Base-by-base conservation (phyloP, 2,329 filamentous ascomycete species). In the Aspergillus persii region DNA sequence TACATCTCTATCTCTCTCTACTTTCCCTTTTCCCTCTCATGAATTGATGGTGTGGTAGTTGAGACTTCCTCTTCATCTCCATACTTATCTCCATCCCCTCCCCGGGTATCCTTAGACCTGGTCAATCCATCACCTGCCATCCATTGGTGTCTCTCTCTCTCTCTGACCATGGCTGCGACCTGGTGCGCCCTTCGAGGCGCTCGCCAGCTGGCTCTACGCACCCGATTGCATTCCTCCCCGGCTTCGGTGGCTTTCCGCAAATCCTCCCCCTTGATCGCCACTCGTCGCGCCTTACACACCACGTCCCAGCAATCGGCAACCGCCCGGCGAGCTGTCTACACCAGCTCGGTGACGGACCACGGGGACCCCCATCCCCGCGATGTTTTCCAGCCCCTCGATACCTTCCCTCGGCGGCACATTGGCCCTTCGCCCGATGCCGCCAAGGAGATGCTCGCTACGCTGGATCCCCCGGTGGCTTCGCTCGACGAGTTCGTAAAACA, bases 291-390 rank as follows among this genome's bases (percentile, higher is more conserved):
- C 51, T 56, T 77, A 41, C 66, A 73, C 53, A 69, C 59, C 18
- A 54, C 67, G 12, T 55, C 69, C n/a, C 63, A 71, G 33, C 65
- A 68, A 46, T 60, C 67, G 6, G 56, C 68, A 9, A 55, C 65
- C 1, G 51, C 68, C 6, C 70, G 66, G 50, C 72, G 76, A 39
- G 65, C 67, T 36, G 94, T 99, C 23, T 91, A 97, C 75, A 92
- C 90, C 72, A 96, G 90, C 74, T 96, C 94, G 0, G 89, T 93
- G 4, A 95, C 92, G 6, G 92, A 96, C 66, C 94, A 98, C 77
- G 93, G 74, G 29, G 71, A 70, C 26, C 71, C 73, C 15, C 71
- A 74, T 51, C 74, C 74, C 23, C 68, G 69, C 50, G 74, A 79
- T 57, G 63, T 77, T 48, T 78, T 80, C 63, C 76, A 77, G 41